Percentiles rank a stretch among this genome's conserved stretches.
These are phyloP conservation scores for Leptosphaerulina australis DNA, from an alignment of 2,329 filamentous ascomycete genomes.

Conservation along the genomic window DNA sequence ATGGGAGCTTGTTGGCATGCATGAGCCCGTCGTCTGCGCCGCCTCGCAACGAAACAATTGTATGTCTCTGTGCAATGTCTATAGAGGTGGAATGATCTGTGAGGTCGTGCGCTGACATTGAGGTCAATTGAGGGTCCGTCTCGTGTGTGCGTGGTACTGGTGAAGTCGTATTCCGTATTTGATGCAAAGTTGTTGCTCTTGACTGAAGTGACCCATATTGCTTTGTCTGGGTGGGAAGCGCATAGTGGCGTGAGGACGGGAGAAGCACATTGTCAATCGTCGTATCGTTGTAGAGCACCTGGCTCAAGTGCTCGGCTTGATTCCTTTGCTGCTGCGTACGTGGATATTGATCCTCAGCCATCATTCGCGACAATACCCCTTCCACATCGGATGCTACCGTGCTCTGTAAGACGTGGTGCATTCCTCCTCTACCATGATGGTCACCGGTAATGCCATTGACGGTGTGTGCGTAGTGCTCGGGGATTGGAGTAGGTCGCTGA, in stretches of 20 bases:
- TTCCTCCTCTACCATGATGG: not conserved
- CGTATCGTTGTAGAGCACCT: constrained; percentile 30
- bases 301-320: constrained; percentile 35
- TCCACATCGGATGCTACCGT: constrained; percentile 4
- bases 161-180: constrained; percentile 19
- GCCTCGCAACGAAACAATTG: constrained; percentile 19
- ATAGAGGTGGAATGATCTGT: not conserved
- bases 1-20: not conserved
- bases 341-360: not conserved
- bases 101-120: not conserved
- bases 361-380: constrained; percentile 8
- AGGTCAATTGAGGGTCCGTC: not conserved
- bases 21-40: not conserved
- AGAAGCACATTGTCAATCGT: not conserved
- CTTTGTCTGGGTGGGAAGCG: not conserved
- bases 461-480: not conserved
- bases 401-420: not conserved
- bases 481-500: not conserved
- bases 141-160: not conserved
- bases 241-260: constrained; percentile 10
- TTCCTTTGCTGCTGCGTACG: constrained; percentile 25
- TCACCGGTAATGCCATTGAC: not conserved
- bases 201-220: constrained; percentile 18
- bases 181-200: constrained; percentile 7
- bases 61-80: not conserved